These are phyloP conservation scores for Conringia planisiliqua DNA, from an alignment of 345 rosid genomes.

Conservation along the genomic window DNA sequence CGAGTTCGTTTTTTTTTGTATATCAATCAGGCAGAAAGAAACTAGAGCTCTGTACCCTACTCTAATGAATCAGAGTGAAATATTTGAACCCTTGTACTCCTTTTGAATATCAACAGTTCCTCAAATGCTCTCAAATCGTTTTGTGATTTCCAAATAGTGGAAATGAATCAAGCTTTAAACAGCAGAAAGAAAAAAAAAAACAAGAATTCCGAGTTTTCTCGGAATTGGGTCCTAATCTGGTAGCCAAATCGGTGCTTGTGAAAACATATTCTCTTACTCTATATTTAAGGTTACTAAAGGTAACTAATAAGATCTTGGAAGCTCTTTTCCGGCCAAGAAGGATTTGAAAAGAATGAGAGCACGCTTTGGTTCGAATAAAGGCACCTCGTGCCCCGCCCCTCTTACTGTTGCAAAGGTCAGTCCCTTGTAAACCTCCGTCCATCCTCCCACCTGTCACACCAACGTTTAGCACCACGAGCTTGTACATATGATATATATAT, in stretches of 20 bases:
- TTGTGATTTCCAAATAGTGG: slow-evolving; percentile 14
- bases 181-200: not conserved
- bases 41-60: not conserved
- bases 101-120: slow-evolving; percentile 17
- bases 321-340: slow-evolving; percentile 49
- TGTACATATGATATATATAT: not conserved
- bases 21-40: slow-evolving; percentile 12
- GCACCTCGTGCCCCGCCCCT: slow-evolving; percentile 73
- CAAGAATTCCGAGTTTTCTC: slow-evolving; percentile 18
- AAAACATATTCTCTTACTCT: slow-evolving; percentile 13
- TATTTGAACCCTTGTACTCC: slow-evolving; percentile 10
- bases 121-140: slow-evolving; percentile 16
- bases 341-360: slow-evolving; percentile 53
- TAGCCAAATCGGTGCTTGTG: not conserved
- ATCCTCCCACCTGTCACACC: slow-evolving; percentile 74
- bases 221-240: slow-evolving; percentile 26
- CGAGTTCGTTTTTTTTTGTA: not conserved
- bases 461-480: not conserved
- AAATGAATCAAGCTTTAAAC: slow-evolving; percentile 21
- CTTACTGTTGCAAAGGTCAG: slow-evolving; percentile 64
- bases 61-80: not conserved
- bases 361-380: slow-evolving; percentile 51
- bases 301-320: slow-evolving; percentile 41
- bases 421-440: slow-evolving; percentile 73
- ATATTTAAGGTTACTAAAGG: no score